Percentiles rank a stretch among this genome's conserved stretches.
These are phyloP conservation scores for Ophiosphaerella narmari DNA, from an alignment of 2,329 filamentous ascomycete species.

Conservation along the genomic window DNA sequence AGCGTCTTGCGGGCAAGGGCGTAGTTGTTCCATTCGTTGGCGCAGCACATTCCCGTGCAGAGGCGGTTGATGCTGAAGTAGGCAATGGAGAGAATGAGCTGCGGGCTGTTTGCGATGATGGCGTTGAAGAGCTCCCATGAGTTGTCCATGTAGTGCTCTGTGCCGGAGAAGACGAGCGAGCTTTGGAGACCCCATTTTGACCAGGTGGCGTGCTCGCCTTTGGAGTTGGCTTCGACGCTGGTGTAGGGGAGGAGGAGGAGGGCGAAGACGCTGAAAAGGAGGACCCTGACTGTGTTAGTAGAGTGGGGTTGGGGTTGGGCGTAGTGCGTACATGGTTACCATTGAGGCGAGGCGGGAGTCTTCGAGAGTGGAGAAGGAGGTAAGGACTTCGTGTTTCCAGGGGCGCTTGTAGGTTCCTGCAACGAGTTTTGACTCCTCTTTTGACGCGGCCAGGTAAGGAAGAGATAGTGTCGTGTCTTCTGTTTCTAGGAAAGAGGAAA, in stretches of 20 bases:
- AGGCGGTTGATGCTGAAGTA: constrained; percentile 54
- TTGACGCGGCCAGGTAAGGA: no score
- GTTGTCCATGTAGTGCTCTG: background rate
- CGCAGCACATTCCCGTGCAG: constrained; percentile 53
- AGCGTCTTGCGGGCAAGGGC: constrained; percentile 37
- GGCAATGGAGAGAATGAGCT: constrained; percentile 53
- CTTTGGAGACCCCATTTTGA: constrained; percentile 8
- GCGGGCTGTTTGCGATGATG: constrained; percentile 54
- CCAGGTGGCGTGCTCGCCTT: background rate
- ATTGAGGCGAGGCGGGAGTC: no score
- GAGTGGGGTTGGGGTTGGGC: no score
- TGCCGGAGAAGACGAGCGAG: no score
- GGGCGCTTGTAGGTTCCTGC: background rate
- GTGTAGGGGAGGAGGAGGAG: no score
- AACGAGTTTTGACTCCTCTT: constrained; percentile 3
- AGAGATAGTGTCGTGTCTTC: background rate
- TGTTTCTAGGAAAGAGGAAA: constrained; percentile 22
- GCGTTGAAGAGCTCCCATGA: constrained; percentile 13
- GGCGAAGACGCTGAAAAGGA: no score
- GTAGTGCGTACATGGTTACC: no score
- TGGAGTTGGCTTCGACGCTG: no score
- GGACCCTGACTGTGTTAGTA: no score
- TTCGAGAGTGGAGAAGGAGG: no score
- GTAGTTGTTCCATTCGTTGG: constrained; percentile 54
- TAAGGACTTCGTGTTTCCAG: no score